These are phyloP conservation scores for Vanilla planifolia DNA, from an alignment of 106 monocot genomes.

Conservation along the genomic window DNA sequence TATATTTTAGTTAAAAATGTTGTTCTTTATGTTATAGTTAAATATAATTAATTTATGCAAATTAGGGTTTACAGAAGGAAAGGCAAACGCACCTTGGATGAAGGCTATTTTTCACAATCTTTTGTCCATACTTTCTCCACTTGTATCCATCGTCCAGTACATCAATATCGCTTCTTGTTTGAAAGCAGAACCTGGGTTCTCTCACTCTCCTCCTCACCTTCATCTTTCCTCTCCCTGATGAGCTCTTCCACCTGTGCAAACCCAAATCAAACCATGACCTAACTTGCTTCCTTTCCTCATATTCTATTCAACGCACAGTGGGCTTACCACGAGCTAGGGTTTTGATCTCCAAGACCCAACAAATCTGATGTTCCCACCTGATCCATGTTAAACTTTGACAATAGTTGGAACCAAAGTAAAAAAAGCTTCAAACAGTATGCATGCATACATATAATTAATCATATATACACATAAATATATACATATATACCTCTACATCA, in stretches of 20 bases:
- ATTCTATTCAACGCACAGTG: not conserved
- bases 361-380: not conserved
- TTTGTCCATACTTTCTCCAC: constrained; percentile 85
- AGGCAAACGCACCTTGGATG: constrained; percentile 51
- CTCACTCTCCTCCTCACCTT: constrained; percentile 74
- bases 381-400: not conserved
- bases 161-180: constrained; percentile 78
- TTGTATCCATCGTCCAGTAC: constrained; percentile 79
- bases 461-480: not conserved
- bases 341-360: not conserved
- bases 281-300: not conserved
- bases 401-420: not conserved
- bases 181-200: constrained; percentile 79
- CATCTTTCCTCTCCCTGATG: constrained; percentile 47
- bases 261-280: too few species aligned
- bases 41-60: too few species aligned
- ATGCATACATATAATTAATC: too few species aligned
- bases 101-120: constrained; percentile 77
- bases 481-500: constrained; percentile 1
- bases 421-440: too few species aligned
- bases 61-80: constrained; percentile 3
- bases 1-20: too few species aligned
- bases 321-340: constrained; percentile 2
- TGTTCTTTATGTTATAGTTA: too few species aligned
- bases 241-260: constrained; percentile 39